A percentile compares a stretch with the other conserved stretches of the same genome.
Evolutionary conservation across 1,284 basidiomycete genomes (phyloP).

Genomic region (Ceratobasidium theobromae): DNA sequence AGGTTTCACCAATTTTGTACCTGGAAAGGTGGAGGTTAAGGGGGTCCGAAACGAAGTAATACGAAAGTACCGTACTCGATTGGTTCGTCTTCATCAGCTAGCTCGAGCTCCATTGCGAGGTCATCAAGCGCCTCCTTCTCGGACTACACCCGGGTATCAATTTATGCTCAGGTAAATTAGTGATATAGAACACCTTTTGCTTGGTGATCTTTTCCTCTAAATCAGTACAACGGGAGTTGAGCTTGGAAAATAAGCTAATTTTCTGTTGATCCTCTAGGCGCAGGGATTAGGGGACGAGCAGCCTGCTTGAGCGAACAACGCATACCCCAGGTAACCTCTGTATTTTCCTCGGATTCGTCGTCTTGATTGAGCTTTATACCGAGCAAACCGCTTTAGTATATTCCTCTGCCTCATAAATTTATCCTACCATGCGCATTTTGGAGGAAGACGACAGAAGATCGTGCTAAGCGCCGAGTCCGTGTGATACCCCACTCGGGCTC

Average conservation of each 20-base stretch:
- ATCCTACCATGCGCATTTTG: conserved; percentile 40
- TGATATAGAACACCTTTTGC: conserved; percentile 59
- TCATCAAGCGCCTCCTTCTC: conserved; percentile 94
- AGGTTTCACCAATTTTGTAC: conserved; percentile 90
- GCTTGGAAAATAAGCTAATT: conserved; percentile 91
- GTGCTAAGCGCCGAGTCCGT: conserved; percentile 18
- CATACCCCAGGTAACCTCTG: conserved; percentile 90
- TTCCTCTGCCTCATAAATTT: neutral
- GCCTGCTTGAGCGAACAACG: conserved; percentile 34
- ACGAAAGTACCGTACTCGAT: conserved; percentile 62
- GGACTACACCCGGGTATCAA: conserved; percentile 53
- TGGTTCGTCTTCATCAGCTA: conserved; percentile 79
- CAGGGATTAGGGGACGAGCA: neutral
- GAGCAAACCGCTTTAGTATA: neutral
- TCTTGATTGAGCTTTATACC: conserved; percentile 53
- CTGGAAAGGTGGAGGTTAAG: conserved; percentile 46
- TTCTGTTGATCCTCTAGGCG: conserved; percentile 83
- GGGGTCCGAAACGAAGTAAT: neutral
- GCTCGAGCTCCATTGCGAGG: conserved; percentile 82
- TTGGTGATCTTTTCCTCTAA: conserved; percentile 71
- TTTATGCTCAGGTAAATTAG: neutral
- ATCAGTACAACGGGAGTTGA: conserved; percentile 75
- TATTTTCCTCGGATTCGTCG: conserved; percentile 76
- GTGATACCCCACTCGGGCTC: neutral
- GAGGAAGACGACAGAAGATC: conserved; percentile 1